phyloP scores from a whole-genome alignment of 2,329 filamentous ascomycete genomes.

The Trichoderma hamatum region DNA sequence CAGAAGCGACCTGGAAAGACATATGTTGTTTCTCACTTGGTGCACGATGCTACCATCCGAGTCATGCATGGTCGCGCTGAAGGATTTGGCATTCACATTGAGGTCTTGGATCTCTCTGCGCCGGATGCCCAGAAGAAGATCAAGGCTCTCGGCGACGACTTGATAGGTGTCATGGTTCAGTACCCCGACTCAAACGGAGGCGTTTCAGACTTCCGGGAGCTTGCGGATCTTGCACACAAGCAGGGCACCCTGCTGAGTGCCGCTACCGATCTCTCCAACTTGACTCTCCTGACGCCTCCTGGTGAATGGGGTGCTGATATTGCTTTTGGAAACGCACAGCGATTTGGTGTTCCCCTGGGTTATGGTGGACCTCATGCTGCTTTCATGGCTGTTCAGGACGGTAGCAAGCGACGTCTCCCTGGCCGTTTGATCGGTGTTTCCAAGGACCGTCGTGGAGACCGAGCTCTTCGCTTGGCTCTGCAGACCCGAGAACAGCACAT shows the following conservation, averaged over 20 bases:
- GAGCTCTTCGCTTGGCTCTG: constrained; percentile 79
- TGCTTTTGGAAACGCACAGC: constrained; percentile 89
- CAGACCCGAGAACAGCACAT: constrained; percentile 98
- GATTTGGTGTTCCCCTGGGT: constrained; percentile 89
- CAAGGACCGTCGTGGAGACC: constrained; percentile 82
- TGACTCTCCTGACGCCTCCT: constrained; percentile 85
- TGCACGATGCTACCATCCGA: constrained; percentile 83
- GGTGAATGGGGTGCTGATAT: constrained; percentile 96
- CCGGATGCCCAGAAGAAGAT: constrained; percentile 64
- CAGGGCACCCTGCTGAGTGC: constrained; percentile 80
- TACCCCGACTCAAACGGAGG: constrained; percentile 89
- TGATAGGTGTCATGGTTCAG: constrained; percentile 90
- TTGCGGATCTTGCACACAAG: constrained; percentile 78
- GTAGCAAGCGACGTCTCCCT: constrained; percentile 92
- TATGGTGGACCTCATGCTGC: constrained; percentile 95
- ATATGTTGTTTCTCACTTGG: constrained; percentile 79
- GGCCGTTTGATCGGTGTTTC: constrained; percentile 89
- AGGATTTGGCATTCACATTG: constrained; percentile 85
- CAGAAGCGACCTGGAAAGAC: constrained; percentile 77
- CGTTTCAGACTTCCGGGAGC: constrained; percentile 70
- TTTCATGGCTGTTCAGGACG: constrained; percentile 90
- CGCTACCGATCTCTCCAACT: constrained; percentile 83
- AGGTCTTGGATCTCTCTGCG: constrained; percentile 71
- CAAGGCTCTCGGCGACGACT: constrained; percentile 73
- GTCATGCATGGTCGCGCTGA: constrained; percentile 84